Conservation (phyloP, 257 asterid species). For the Petunia secreta region DNA sequence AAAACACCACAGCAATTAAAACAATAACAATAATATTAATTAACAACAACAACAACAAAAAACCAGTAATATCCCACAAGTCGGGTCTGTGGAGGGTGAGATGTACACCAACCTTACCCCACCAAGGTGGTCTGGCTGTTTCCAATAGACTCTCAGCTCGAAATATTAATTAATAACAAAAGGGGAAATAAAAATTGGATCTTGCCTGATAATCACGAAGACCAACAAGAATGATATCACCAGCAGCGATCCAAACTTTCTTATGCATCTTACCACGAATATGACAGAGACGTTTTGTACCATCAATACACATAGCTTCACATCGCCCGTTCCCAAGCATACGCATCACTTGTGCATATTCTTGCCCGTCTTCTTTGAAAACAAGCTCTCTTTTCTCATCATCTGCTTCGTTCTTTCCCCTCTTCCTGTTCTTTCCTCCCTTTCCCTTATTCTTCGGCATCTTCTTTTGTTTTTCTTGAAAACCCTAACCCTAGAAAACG, state of each 20-base stretch:
- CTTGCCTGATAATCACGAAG: conserved; percentile 89
- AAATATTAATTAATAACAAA: too few relatives aligned
- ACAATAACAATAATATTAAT: too few relatives aligned
- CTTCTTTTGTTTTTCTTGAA: not conserved
- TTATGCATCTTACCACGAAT: conserved; percentile 98
- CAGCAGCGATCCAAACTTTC: conserved; percentile 97
- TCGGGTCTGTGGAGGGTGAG: too few relatives aligned
- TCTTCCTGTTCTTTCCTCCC: conserved; percentile 97
- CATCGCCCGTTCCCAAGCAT: conserved; percentile 97
- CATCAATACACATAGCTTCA: conserved; percentile 86
- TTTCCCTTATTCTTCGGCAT: conserved; percentile 99
- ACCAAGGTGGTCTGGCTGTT: too few relatives aligned
- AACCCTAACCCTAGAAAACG: conserved; percentile 53
- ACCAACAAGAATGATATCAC: conserved; percentile 92
- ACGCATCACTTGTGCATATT: conserved; percentile 86
- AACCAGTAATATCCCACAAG: too few relatives aligned
- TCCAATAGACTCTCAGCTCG: too few relatives aligned
- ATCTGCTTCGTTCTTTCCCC: conserved; percentile 96
- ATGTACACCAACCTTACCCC: too few relatives aligned
- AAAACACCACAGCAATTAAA: too few relatives aligned
- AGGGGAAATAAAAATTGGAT: not conserved
- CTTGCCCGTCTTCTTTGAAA: conserved; percentile 95
- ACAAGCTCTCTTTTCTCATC: conserved; percentile 96
- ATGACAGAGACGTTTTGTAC: conserved; percentile 85
- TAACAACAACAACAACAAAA: too few relatives aligned